A percentile compares a stretch with the other conserved stretches of the same genome.
phyloP scores from a whole-genome alignment of 2,329 filamentous ascomycete genomes.

The Gyromitra esculenta region DNA sequence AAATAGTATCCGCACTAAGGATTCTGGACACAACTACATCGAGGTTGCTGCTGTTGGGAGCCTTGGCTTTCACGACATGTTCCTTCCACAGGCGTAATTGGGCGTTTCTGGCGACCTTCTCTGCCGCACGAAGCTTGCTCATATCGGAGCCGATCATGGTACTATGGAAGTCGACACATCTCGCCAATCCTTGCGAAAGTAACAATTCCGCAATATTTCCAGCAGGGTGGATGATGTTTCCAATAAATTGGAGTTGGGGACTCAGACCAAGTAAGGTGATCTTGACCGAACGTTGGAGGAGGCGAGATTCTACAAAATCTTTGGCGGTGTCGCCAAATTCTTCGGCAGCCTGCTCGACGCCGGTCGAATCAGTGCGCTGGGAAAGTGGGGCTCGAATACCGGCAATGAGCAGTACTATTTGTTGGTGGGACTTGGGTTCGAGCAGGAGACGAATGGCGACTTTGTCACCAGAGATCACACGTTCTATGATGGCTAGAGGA shows the following conservation, averaged over 20 bases:
- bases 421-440: constrained; percentile 82
- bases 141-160: constrained; percentile 90
- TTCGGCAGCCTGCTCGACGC: constrained; percentile 83
- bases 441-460: constrained; percentile 83
- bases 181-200: constrained; percentile 85
- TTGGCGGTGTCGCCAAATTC: constrained; percentile 90
- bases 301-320: constrained; percentile 82
- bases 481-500: constrained; percentile 74
- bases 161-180: constrained; percentile 95
- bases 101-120: constrained; percentile 81
- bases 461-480: constrained; percentile 89
- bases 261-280: constrained; percentile 85
- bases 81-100: constrained; percentile 83
- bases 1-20: constrained; percentile 86
- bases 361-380: constrained; percentile 80
- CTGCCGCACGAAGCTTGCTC: constrained; percentile 82
- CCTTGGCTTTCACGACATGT: constrained; percentile 78
- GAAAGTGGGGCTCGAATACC: constrained; percentile 91
- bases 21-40: constrained; percentile 88
- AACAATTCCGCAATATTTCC: constrained; percentile 94
- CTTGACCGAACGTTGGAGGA: constrained; percentile 86
- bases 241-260: constrained; percentile 91
- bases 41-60: constrained; percentile 70
- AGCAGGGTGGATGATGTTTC: constrained; percentile 77
- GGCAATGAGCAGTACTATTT: constrained; percentile 87